These are phyloP conservation scores for Boletus rubroflammeus DNA, from an alignment of 768 basidiomycete genomes.

Conservation along the genomic window DNA sequence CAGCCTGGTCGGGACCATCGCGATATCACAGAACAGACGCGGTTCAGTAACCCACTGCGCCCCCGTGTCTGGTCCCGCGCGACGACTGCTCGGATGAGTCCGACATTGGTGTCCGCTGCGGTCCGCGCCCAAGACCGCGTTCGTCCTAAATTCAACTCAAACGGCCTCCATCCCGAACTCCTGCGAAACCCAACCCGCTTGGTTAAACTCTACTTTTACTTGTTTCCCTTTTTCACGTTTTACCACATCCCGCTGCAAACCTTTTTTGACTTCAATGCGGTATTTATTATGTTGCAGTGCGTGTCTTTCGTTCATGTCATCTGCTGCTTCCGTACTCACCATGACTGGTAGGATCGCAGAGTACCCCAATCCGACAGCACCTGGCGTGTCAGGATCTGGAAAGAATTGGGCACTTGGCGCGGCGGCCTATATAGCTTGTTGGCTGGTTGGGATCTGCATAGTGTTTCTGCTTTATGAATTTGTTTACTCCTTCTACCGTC, in stretches of 20 bases:
- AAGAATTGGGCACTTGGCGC: slow-evolving; percentile 80
- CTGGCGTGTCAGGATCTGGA: slow-evolving; percentile 67
- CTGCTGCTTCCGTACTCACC: slow-evolving; percentile 11
- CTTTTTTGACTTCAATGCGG: slow-evolving; percentile 87
- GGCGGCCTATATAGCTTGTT: slow-evolving; percentile 81
- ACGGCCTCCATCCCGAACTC: slow-evolving; percentile 64
- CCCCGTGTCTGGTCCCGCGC: slow-evolving; percentile 60
- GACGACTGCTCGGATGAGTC: slow-evolving; percentile 42
- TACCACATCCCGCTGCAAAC: slow-evolving; percentile 73
- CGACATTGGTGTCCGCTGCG: slow-evolving; percentile 42
- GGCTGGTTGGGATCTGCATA: slow-evolving; percentile 67
- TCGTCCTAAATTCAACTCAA: slow-evolving; percentile 65
- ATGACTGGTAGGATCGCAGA: slow-evolving; percentile 57
- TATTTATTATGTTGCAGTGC: slow-evolving; percentile 80
- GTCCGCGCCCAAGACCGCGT: slow-evolving; percentile 32
- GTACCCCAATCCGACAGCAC: slow-evolving; percentile 65
- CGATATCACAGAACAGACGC: slow-evolving; percentile 51
- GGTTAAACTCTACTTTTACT: slow-evolving; percentile 60
- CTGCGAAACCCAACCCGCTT: slow-evolving; percentile 55
- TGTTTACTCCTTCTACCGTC: slow-evolving; percentile 67
- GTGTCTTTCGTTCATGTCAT: slow-evolving; percentile 32
- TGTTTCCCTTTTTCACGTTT: slow-evolving; percentile 68
- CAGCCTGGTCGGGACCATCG: slow-evolving; percentile 40
- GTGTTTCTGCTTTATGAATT: slow-evolving; percentile 77
- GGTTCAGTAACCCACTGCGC: slow-evolving; percentile 38